A percentile compares a stretch with the other conserved stretches of the same genome.
Conservation (phyloP, 208 protist genomes). For the Wallacemonas sp. region DNA sequence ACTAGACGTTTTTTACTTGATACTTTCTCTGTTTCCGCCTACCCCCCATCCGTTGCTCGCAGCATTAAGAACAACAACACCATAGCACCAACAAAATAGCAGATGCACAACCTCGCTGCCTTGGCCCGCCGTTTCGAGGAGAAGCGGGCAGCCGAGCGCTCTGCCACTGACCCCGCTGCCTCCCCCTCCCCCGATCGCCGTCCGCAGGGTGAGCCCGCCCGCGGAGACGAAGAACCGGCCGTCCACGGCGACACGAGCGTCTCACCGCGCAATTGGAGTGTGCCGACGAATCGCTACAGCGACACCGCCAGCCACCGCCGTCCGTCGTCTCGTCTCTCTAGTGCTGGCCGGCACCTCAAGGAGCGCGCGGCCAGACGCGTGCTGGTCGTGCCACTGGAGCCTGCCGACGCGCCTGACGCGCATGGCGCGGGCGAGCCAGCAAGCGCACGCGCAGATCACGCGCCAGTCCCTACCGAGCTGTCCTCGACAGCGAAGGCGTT, state of each 20-base stretch:
- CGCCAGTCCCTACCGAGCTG: too few species aligned
- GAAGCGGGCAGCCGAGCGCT: constrained; percentile 7
- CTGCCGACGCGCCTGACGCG: background rate
- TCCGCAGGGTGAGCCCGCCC: background rate
- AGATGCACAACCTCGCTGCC: constrained; percentile 8
- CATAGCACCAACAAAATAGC: too few species aligned
- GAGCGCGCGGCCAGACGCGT: background rate
- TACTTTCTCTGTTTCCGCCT: too few species aligned
- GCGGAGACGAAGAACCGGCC: background rate
- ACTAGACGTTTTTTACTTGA: too few species aligned
- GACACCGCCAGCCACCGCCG: background rate
- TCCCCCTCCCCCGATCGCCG: background rate
- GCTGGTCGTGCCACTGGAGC: constrained; percentile 3
- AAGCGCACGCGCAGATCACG: too few species aligned
- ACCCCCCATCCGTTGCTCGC: too few species aligned
- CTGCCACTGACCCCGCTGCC: background rate
- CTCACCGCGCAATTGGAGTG: constrained; percentile 9
- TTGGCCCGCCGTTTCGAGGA: constrained; percentile 3
- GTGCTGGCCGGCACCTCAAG: background rate
- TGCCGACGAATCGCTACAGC: constrained; percentile 6
- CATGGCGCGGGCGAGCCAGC: too few species aligned
- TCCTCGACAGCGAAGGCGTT: too few species aligned
- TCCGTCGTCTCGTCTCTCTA: background rate
- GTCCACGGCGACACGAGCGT: background rate
- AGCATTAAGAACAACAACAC: too few species aligned